Base-by-base conservation (phyloP, 768 basidiomycete genomes). In the Sporobolomyces pararoseus region DNA sequence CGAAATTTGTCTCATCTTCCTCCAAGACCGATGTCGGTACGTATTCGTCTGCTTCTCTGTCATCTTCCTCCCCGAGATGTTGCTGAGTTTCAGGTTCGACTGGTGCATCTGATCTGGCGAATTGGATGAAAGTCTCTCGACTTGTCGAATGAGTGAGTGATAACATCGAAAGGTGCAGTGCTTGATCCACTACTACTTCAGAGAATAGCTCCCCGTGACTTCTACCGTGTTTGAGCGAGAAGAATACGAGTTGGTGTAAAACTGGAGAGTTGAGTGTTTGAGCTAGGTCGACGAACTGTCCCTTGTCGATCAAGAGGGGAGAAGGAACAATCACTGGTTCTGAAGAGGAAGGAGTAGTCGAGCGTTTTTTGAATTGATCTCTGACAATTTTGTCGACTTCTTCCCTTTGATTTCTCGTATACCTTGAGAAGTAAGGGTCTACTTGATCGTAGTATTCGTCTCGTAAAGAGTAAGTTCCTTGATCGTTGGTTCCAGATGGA, bases 401-500 rank as follows among this genome's bases (percentile, higher is more conserved):
- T 75, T 95, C 91, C 47, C 93, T 85, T 75, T 91, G 88, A 80
- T 98, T 98, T 47, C 94, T 84, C 21, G 90, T 88, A 78, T 96
- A 97, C 77, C 97, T 94, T 77, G 89, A 90, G 82, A 94, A 96
- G 81, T 93, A 96, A 0, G 94, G 93, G 76, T 97, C 89, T 72
- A 97, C 89, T 72, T 96, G 89, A 70, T 87, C 88, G 78, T 86
- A 92, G 25, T 82, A 83, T 74, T 88, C 89, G 53, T 91, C 86
- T 78, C 87, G 89, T 62, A 98, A 85, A 70, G 93, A 88, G 80
- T 97, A 98, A n/a, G 86, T 80, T 0, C 96, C 95, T 0, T 84
- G 84, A 74, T 95, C 93, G 2, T 87, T 82, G 1, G 85, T 85
- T 0, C 84, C 84, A 19, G 79, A 72, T 0, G 95, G 94, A 2